Evolutionary conservation across 2,329 filamentous ascomycete genomes (phyloP).

Genomic region (Sphaerostilbella broomeana): DNA sequence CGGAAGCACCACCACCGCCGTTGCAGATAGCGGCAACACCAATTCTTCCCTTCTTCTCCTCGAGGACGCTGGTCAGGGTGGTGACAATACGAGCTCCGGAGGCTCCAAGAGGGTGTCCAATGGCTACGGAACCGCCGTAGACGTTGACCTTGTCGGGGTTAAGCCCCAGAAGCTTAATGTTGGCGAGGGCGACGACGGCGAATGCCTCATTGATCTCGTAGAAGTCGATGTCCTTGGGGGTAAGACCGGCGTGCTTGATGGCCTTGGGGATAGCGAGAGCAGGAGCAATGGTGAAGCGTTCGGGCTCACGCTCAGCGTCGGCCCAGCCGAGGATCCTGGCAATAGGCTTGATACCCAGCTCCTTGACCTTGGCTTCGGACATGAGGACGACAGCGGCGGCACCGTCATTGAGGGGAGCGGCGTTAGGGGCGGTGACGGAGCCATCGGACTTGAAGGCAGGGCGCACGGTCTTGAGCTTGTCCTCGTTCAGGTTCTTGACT

Average conservation of each 20-base stretch:
- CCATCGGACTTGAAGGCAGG: constrained; percentile 77
- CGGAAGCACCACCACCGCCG: constrained; percentile 90
- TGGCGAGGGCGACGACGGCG: constrained; percentile 90
- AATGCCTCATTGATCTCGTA: constrained; percentile 99
- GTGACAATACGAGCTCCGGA: constrained; percentile 91
- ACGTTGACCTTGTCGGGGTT: constrained; percentile 85
- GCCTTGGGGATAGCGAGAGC: constrained; percentile 95
- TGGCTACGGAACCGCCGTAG: constrained; percentile 88
- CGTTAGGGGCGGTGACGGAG: constrained; percentile 93
- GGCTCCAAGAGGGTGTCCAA: constrained; percentile 90
- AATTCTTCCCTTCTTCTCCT: constrained; percentile 87
- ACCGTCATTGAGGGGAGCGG: constrained; percentile 91
- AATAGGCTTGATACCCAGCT: constrained; percentile 82
- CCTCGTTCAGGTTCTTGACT: constrained; percentile 85
- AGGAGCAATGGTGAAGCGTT: constrained; percentile 93
- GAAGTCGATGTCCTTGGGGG: constrained; percentile 71
- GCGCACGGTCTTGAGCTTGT: constrained; percentile 79
- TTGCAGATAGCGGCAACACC: constrained; percentile 96
- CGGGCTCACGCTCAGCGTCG: constrained; percentile 83
- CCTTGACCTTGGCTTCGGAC: constrained; percentile 88
- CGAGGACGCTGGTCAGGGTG: constrained; percentile 81
- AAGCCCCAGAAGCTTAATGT: constrained; percentile 84
- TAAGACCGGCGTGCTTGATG: constrained; percentile 84
- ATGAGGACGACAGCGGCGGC: constrained; percentile 88
- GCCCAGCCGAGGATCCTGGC: constrained; percentile 98